Conservation (phyloP, 1,284 basidiomycete species). For the Ceratobasidium sp. region DNA sequence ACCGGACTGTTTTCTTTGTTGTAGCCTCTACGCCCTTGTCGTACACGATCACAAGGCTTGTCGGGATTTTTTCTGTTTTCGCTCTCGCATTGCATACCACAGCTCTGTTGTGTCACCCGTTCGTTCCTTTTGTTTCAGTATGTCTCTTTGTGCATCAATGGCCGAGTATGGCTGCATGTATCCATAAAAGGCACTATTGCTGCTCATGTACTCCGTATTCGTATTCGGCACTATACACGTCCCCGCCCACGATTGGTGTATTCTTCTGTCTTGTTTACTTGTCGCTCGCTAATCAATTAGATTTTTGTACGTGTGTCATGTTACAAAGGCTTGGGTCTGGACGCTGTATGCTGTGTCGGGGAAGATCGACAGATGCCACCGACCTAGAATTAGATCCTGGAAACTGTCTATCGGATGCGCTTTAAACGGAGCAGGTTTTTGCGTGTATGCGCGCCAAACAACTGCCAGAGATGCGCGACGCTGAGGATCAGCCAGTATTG, state of each 20-base stretch:
- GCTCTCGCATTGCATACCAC: slow-evolving; percentile 26
- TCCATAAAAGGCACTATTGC: slow-evolving; percentile 39
- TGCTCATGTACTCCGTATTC: slow-evolving; percentile 32
- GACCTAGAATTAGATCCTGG: too few species aligned
- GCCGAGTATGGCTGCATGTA: slow-evolving; percentile 19
- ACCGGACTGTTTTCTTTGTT: slow-evolving; percentile 4
- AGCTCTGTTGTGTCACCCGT: slow-evolving; percentile 20
- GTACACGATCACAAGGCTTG: slow-evolving; percentile 32
- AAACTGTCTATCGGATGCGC: too few species aligned
- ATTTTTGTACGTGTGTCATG: background rate
- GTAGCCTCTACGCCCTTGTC: slow-evolving; percentile 6
- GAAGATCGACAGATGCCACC: too few species aligned
- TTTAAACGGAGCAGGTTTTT: background rate
- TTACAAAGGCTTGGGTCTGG: background rate
- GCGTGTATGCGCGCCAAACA: background rate
- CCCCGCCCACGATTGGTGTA: slow-evolving; percentile 41
- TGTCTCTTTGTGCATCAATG: background rate
- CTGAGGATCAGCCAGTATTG: too few species aligned
- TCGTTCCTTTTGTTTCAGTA: background rate
- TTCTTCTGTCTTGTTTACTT: slow-evolving; percentile 2
- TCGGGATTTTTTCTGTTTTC: slow-evolving; percentile 10
- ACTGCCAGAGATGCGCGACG: too few species aligned
- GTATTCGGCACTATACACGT: slow-evolving; percentile 40
- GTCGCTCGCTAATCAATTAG: background rate
- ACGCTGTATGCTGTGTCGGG: too few species aligned